phyloP scores from a whole-genome alignment of 371 early-diverging fungal genomes.

The Rhizopus stolonifer region DNA sequence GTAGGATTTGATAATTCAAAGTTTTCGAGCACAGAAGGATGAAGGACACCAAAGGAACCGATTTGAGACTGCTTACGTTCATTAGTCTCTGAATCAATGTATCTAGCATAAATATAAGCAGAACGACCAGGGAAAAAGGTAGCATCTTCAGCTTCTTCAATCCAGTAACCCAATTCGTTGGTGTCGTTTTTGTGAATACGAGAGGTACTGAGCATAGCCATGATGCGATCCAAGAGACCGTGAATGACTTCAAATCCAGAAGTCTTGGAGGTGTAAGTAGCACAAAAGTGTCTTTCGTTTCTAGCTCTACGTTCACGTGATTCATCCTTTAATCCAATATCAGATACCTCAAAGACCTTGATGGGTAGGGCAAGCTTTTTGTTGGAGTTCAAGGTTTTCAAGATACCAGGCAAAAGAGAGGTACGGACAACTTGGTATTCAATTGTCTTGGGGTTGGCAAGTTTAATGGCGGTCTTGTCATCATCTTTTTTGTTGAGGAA shows the following conservation, averaged over 20 bases:
- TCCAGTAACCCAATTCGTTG: slow-evolving; percentile 71
- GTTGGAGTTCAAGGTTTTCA: slow-evolving; percentile 96
- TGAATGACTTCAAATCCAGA: slow-evolving; percentile 96
- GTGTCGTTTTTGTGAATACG: slow-evolving; percentile 45
- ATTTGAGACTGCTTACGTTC: slow-evolving; percentile 58
- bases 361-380: slow-evolving; percentile 91
- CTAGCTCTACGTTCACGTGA: slow-evolving; percentile 77
- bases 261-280: slow-evolving; percentile 84
- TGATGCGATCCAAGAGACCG: slow-evolving; percentile 88
- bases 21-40: slow-evolving; percentile 86
- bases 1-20: slow-evolving; percentile 88
- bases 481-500: slow-evolving; percentile 79
- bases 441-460: slow-evolving; percentile 95
- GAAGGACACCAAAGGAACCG: slow-evolving; percentile 91
- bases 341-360: slow-evolving; percentile 97
- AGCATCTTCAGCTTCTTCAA: slow-evolving; percentile 75
- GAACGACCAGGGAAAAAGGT: slow-evolving; percentile 93
- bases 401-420: slow-evolving; percentile 91
- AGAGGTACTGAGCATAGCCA: slow-evolving; percentile 75
- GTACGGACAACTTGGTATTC: slow-evolving; percentile 97
- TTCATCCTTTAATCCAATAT: slow-evolving; percentile 91
- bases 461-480: slow-evolving; percentile 78
- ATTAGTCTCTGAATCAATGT: slow-evolving; percentile 36
- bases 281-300: slow-evolving; percentile 92
- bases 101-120: slow-evolving; percentile 80